phyloP scores from a whole-genome alignment of 257 asterid genomes.

The Ilex asprella region DNA sequence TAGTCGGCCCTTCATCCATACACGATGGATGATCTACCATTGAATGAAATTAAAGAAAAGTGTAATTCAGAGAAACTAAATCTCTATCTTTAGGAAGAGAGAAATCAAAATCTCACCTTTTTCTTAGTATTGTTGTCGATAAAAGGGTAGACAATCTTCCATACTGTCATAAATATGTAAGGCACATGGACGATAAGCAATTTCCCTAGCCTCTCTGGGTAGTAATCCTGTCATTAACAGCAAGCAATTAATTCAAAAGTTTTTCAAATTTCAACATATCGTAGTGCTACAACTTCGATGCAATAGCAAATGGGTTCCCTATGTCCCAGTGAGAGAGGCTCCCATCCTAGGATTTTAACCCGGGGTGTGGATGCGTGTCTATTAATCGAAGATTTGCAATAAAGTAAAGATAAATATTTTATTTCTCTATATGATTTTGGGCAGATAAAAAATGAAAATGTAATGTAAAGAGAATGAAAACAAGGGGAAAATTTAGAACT shows the following conservation, averaged over 20 bases:
- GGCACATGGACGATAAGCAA: constrained; percentile 52
- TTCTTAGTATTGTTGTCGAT: constrained; percentile 67
- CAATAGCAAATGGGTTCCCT: too few relatives aligned
- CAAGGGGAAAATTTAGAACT: not conserved
- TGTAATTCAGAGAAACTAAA: not conserved
- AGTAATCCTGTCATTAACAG: constrained; percentile 48
- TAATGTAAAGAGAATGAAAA: too few relatives aligned
- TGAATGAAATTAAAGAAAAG: not conserved
- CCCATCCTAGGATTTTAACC: too few relatives aligned
- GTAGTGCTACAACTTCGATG: not conserved
- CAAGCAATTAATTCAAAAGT: not conserved
- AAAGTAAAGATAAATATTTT: too few relatives aligned
- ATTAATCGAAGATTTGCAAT: too few relatives aligned
- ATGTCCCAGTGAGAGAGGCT: too few relatives aligned
- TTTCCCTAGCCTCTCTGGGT: constrained; percentile 86
- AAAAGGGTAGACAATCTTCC: constrained; percentile 68
- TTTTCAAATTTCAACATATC: not conserved
- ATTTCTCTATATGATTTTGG: too few relatives aligned
- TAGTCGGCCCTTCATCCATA: too few relatives aligned
- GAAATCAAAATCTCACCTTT: constrained; percentile 36
- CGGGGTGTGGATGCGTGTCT: too few relatives aligned
- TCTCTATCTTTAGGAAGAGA: constrained; percentile 1
- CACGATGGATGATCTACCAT: not conserved
- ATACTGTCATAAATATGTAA: constrained; percentile 45
- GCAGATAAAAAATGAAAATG: too few relatives aligned